Evolutionary conservation across 495 filamentous ascomycete genomes (phyloP).

Genomic region (Margaritispora aquatica): DNA sequence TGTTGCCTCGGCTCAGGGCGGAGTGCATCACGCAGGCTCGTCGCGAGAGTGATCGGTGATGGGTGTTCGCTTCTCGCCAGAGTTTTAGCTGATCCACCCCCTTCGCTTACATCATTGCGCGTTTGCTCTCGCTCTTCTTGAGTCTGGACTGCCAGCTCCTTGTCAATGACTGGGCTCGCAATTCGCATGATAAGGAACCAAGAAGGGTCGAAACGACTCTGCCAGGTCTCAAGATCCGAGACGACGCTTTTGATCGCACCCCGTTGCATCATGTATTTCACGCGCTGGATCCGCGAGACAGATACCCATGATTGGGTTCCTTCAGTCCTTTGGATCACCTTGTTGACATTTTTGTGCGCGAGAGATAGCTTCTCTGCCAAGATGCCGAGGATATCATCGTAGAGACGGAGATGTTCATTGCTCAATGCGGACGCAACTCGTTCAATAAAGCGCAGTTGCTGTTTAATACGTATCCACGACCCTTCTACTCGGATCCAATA

Average conservation of each 20-base stretch:
- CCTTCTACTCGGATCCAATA: neutral
- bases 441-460: neutral
- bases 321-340: constrained; percentile 2
- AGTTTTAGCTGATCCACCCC: too few relatives aligned
- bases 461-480: neutral
- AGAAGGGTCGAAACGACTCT: constrained; percentile 24
- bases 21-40: too few relatives aligned
- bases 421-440: neutral
- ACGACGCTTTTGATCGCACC: too few relatives aligned
- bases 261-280: too few relatives aligned
- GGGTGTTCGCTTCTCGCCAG: too few relatives aligned
- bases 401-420: neutral
- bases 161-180: constrained; percentile 26
- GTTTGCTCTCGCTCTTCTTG: neutral
- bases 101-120: neutral
- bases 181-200: constrained; percentile 38
- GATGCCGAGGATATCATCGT: neutral
- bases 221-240: too few relatives aligned
- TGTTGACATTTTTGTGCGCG: constrained; percentile 10
- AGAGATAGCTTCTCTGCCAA: neutral
- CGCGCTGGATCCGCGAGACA: too few relatives aligned
- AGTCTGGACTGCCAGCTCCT: constrained; percentile 11
- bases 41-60: too few relatives aligned
- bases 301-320: too few relatives aligned
- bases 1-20: too few relatives aligned